phyloP scores from a whole-genome alignment of 2,329 filamentous ascomycete species.

The Juglanconis sp. region DNA sequence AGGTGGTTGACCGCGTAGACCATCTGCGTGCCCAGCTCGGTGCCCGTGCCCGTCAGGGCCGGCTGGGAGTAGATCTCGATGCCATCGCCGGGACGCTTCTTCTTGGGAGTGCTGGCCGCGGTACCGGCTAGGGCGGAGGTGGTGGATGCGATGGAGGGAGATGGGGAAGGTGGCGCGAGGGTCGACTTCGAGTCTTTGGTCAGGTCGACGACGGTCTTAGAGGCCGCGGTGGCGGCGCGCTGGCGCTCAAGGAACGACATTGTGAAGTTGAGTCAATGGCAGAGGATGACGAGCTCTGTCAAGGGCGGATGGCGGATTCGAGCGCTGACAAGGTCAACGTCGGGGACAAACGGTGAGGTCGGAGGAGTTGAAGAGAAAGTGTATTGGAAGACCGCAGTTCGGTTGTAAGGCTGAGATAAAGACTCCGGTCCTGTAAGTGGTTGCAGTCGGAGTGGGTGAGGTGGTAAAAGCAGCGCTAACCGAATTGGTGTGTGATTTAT shows the following conservation, averaged over 20 bases:
- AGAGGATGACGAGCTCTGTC: constrained; percentile 5
- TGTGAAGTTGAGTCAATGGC: constrained; percentile 2
- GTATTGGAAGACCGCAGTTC: not conserved
- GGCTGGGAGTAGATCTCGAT: constrained; percentile 72
- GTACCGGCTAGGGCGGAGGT: constrained; percentile 46
- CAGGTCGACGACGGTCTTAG: constrained; percentile 55
- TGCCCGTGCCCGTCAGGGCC: constrained; percentile 70
- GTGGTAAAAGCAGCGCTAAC: too few species aligned
- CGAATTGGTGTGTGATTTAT: too few species aligned
- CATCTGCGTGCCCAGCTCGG: constrained; percentile 82
- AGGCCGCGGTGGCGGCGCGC: constrained; percentile 60
- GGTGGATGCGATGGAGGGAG: constrained; percentile 55
- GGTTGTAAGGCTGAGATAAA: too few species aligned
- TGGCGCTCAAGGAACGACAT: constrained; percentile 68
- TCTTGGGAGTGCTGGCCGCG: constrained; percentile 57
- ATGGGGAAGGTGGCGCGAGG: constrained; percentile 60
- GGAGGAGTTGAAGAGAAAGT: not conserved
- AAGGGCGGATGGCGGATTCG: not conserved
- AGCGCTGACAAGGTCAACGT: constrained; percentile 8
- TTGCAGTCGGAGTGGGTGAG: too few species aligned
- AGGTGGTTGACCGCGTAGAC: constrained; percentile 83
- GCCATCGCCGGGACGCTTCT: constrained; percentile 46
- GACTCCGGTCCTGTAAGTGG: too few species aligned
- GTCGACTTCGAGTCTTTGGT: constrained; percentile 44
- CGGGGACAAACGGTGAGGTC: not conserved